Conservation (phyloP, 177 flowering plant species). For the Vitis hybrid region DNA sequence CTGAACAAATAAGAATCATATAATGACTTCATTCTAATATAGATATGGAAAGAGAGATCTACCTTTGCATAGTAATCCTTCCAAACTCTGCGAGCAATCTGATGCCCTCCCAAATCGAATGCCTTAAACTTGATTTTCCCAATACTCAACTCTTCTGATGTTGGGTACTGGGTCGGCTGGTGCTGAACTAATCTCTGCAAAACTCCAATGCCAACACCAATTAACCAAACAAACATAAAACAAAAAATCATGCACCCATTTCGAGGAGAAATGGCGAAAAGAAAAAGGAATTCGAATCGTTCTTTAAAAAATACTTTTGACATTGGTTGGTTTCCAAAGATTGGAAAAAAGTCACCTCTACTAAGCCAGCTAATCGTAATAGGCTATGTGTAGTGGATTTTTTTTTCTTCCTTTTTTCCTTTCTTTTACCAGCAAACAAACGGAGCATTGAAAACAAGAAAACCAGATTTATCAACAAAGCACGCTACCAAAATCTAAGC, state of each 20-base stretch:
- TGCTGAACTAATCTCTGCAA: constrained; percentile 52
- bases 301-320: too few species aligned
- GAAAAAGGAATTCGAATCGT: too few species aligned
- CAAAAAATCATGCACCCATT: not conserved
- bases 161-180: constrained; percentile 53
- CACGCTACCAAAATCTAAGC: too few species aligned
- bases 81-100: constrained; percentile 54
- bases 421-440: not conserved
- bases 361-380: too few species aligned
- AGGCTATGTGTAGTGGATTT: not conserved
- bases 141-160: constrained; percentile 53
- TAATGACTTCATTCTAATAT: not conserved
- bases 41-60: not conserved
- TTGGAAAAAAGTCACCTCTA: not conserved
- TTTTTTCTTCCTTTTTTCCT: not conserved
- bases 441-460: not conserved
- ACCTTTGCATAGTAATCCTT: constrained; percentile 59
- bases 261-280: too few species aligned
- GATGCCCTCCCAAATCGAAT: constrained; percentile 55
- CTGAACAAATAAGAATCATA: not conserved
- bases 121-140: constrained; percentile 53
- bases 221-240: not conserved
- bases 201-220: not conserved
- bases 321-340: not conserved
- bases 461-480: too few species aligned